Percentiles rank a stretch among this genome's conserved stretches.
These are phyloP conservation scores for Quercus tomentella DNA, from an alignment of 331 rosid genomes.

Conservation along the genomic window DNA sequence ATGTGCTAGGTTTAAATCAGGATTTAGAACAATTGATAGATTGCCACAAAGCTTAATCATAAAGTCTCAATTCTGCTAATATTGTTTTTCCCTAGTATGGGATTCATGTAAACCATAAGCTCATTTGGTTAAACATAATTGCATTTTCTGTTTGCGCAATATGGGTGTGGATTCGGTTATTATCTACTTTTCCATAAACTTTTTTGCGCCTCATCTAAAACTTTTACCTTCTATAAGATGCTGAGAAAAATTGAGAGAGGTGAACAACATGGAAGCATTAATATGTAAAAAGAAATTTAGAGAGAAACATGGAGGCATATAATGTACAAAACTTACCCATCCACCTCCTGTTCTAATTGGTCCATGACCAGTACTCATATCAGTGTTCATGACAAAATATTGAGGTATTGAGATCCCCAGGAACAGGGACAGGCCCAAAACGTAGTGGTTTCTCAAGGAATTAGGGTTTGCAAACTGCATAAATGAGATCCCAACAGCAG, in stretches of 20 bases:
- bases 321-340: conserved; percentile 39
- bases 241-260: not conserved
- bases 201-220: not conserved
- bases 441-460: conserved; percentile 75
- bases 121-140: not conserved
- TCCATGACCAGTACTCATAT: conserved; percentile 65
- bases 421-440: conserved; percentile 75
- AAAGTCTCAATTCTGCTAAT: not conserved
- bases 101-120: not conserved
- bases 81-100: not conserved
- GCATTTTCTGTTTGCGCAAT: not conserved
- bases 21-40: not conserved
- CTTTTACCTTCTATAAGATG: not conserved
- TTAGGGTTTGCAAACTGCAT: conserved; percentile 75
- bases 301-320: not conserved
- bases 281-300: not conserved
- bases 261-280: not conserved
- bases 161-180: not conserved
- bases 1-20: not conserved
- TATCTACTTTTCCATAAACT: not conserved
- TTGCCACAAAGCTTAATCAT: not conserved
- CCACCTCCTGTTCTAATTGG: conserved; percentile 44
- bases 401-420: conserved; percentile 88
- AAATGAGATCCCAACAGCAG: conserved; percentile 83
- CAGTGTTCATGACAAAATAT: conserved; percentile 59